Evolutionary conservation across 31 red algal species (phyloP), one percentile per base, ranked within the genome.

Genomic region (Endocladia muricata): DNA sequence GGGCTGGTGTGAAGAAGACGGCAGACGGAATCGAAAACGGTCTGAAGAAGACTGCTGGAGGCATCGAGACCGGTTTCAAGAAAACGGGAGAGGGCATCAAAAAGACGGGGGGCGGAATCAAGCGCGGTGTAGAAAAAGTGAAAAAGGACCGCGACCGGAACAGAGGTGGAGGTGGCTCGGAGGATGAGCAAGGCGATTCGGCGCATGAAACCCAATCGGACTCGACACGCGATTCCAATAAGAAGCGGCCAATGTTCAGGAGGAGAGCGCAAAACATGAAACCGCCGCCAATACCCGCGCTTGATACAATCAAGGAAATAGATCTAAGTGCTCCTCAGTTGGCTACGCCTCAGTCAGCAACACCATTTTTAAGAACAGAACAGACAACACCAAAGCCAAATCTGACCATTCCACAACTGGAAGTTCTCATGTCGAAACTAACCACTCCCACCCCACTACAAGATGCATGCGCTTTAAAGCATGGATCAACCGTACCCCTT

Each of bases 11-110:
- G n/a, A 76, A 76, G 72, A 76, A 60, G 41, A 54, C 41, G 4
- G 40, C 44, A 21, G 68, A 51, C 68, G 35, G 44, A 1, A 76
- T 60, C 28, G 72, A 38, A 40, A 47, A n/a, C 0, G 55, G 51
- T 21, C 22, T 56, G 31, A 76, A 76, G 55, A 76, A 76, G 31
- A 76, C 72, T 11, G 35, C 51, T 26, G 72, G 41, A 23, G 48
- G 48, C 4, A 56, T 76, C 37, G 72, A 60, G 51, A 60, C 33
- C 4, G 55, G 55, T 9, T 8, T 60, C 9, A 25, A 37, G 51
- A 76, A 76, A 68, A 88, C 84, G 7, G 74, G 73, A 25, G 74
- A 88, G 37, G 71, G 73, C 13, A 1, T 74, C 42, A 55, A 74
- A 32, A 74, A 74, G 47, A 43, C 65, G 8, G 33, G 35, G 7